Conservation (phyloP, 2,329 filamentous ascomycete genomes). For the Exophiala sideris region DNA sequence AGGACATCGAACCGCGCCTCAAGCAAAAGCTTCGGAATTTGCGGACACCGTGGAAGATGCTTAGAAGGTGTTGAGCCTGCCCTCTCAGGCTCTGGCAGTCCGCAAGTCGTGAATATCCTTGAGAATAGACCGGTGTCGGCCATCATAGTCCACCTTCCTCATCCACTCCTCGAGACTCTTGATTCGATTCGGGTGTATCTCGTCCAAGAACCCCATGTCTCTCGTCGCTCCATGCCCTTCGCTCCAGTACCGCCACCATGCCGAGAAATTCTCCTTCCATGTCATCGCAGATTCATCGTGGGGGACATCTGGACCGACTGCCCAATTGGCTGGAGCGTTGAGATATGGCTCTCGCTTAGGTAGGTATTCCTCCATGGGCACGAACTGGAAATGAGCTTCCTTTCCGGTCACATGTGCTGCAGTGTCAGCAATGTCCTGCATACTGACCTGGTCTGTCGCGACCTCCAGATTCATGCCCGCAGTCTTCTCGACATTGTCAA, state of each 20-base stretch:
- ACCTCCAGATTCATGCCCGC: conserved; percentile 46
- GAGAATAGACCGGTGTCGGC: background rate
- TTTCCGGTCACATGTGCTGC: conserved; percentile 43
- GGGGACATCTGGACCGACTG: background rate
- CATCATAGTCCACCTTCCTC: conserved; percentile 5
- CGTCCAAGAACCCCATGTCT: conserved; percentile 49
- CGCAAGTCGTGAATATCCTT: conserved; percentile 3
- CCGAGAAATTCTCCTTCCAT: conserved; percentile 48
- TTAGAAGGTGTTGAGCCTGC: too few relatives aligned
- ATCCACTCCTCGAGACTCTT: conserved; percentile 51
- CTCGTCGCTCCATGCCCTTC: conserved; percentile 39
- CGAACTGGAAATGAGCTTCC: conserved; percentile 33
- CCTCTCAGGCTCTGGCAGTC: too few relatives aligned
- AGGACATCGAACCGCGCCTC: too few relatives aligned
- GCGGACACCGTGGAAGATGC: too few relatives aligned
- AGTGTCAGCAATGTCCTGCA: conserved; percentile 38
- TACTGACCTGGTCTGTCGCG: conserved; percentile 40
- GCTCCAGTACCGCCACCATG: conserved; percentile 47
- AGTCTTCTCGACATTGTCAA: conserved; percentile 42
- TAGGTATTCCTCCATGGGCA: conserved; percentile 9
- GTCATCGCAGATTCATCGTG: conserved; percentile 37
- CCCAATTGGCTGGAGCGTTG: conserved; percentile 3
- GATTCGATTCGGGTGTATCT: conserved; percentile 49
- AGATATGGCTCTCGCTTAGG: conserved; percentile 3
- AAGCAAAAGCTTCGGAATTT: too few relatives aligned